phyloP scores from a whole-genome alignment of 805 yeast species.

The Zygoascus biomembranicola region DNA sequence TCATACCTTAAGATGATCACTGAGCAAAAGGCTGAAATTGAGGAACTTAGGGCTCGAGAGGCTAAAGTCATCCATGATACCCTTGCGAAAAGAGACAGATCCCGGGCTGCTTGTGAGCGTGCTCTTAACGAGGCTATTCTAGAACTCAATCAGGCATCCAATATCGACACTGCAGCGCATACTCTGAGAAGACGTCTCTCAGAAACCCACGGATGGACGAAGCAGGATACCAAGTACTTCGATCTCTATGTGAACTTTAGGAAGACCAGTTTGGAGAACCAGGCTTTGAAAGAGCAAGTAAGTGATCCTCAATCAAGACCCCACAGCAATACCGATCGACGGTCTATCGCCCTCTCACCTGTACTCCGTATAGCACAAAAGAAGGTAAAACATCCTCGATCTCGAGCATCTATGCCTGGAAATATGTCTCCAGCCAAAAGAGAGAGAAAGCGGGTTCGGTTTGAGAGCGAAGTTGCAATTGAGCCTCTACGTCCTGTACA shows the following conservation, averaged over 20 bases:
- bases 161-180: constrained; percentile 3
- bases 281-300: not conserved
- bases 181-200: constrained; percentile 12
- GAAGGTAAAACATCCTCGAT: not conserved
- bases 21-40: constrained; percentile 69
- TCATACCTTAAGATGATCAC: constrained; percentile 77
- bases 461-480: not conserved
- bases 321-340: not conserved
- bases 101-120: constrained; percentile 6
- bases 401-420: not conserved
- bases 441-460: constrained; percentile 1
- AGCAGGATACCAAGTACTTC: constrained; percentile 9
- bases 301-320: not conserved
- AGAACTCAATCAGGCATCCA: not conserved
- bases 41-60: constrained; percentile 47
- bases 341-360: not conserved
- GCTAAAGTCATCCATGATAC: constrained; percentile 11
- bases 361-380: not conserved
- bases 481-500: not conserved
- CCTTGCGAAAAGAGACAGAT: constrained; percentile 6
- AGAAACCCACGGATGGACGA: constrained; percentile 16
- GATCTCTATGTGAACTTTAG: constrained; percentile 9
- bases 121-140: constrained; percentile 16
- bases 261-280: constrained; percentile 5
- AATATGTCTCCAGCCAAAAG: not conserved